Evolutionary conservation across 805 yeast species (phyloP).

Genomic region (Candida namnaoensis): DNA sequence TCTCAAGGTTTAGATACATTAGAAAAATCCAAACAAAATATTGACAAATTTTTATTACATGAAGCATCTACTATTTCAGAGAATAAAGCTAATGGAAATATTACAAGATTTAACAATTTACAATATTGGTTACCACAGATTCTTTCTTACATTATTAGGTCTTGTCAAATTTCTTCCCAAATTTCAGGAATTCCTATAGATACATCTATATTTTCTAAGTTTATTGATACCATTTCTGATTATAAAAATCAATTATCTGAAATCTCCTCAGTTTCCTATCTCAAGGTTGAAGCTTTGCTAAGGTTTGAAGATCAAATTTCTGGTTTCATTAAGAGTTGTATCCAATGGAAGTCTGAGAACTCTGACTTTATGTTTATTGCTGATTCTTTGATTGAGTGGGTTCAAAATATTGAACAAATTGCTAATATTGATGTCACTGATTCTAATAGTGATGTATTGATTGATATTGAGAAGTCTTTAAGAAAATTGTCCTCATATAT

Average conservation of each 20-base stretch:
- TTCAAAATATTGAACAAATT: slow-evolving; percentile 10
- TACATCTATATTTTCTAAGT: slow-evolving; percentile 8
- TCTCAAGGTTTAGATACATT: slow-evolving; percentile 13
- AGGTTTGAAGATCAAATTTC: no score
- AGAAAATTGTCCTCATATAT: slow-evolving; percentile 49
- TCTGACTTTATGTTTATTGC: slow-evolving; percentile 34
- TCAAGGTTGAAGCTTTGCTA: no score
- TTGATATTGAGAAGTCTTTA: slow-evolving; percentile 36
- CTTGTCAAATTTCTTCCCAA: slow-evolving; percentile 10
- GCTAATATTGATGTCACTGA: background rate
- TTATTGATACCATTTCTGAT: slow-evolving; percentile 8
- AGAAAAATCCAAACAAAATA: slow-evolving; percentile 8
- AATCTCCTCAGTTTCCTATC: no score
- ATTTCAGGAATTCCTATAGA: slow-evolving; percentile 8
- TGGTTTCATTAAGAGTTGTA: slow-evolving; percentile 19
- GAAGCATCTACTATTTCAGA: slow-evolving; percentile 12
- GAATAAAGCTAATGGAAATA: slow-evolving; percentile 3
- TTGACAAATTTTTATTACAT: slow-evolving; percentile 14
- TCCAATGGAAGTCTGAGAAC: slow-evolving; percentile 25
- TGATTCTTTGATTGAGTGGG: slow-evolving; percentile 40
- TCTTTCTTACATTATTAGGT: slow-evolving; percentile 20
- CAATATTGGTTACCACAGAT: slow-evolving; percentile 25
- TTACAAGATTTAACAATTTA: slow-evolving; percentile 7
- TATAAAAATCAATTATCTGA: slow-evolving; percentile 2
- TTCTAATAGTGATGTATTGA: slow-evolving; percentile 11